phyloP scores from a whole-genome alignment of 768 basidiomycete species.

The Collybia nuda region DNA sequence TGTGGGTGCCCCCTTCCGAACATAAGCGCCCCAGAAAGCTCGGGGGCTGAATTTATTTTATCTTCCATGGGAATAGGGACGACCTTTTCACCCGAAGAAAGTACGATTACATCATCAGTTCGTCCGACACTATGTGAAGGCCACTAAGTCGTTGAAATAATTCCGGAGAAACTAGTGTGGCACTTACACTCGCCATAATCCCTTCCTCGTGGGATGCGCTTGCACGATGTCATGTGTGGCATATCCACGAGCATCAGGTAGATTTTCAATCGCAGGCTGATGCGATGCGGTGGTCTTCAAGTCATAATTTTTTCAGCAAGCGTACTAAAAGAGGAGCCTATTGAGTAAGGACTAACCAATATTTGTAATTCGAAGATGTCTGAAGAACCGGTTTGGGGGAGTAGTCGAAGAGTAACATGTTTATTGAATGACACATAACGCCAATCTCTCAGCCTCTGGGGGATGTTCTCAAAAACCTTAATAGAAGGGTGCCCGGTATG shows the following conservation, averaged over 20 bases:
- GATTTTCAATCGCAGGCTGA: slow-evolving; percentile 28
- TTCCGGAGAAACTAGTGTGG: too few relatives aligned
- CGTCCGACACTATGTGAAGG: slow-evolving; percentile 3
- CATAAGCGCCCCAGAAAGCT: slow-evolving; percentile 24
- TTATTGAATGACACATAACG: slow-evolving; percentile 6
- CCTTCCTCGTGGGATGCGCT: slow-evolving; percentile 38
- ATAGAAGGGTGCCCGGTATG: slow-evolving; percentile 8
- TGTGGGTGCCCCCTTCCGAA: slow-evolving; percentile 32
- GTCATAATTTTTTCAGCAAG: slow-evolving; percentile 5
- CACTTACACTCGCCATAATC: slow-evolving; percentile 42
- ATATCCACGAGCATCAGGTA: slow-evolving; percentile 34
- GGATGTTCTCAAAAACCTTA: too few relatives aligned
- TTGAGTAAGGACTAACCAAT: slow-evolving; percentile 20
- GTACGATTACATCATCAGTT: slow-evolving; percentile 6
- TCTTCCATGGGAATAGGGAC: slow-evolving; percentile 7
- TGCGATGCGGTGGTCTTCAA: slow-evolving; percentile 24
- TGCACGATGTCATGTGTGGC: slow-evolving; percentile 40
- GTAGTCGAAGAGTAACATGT: slow-evolving; percentile 21
- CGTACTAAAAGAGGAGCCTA: background rate
- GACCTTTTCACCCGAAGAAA: slow-evolving; percentile 6
- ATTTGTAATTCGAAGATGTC: slow-evolving; percentile 30
- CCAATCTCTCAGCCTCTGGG: slow-evolving; percentile 7
- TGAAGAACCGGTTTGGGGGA: slow-evolving; percentile 19
- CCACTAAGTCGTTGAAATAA: background rate
- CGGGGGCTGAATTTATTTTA: background rate